These are phyloP conservation scores for Pseudogymnoascus sp. DNA, from an alignment of 2,329 filamentous ascomycete species.

Conservation along the genomic window DNA sequence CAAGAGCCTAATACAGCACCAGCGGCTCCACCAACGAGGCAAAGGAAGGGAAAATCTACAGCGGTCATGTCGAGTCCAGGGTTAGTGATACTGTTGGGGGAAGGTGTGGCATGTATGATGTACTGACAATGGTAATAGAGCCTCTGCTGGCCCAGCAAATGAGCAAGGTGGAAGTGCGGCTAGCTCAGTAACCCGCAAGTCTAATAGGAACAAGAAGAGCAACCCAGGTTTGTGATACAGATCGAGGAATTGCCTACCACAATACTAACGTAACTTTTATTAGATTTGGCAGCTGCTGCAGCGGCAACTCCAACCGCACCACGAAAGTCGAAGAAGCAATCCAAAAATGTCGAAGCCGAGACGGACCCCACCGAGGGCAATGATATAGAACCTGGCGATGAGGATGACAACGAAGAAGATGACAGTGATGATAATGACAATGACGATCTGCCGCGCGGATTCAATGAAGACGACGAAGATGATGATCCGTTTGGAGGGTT, in stretches of 20 bases:
- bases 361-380: constrained; percentile 47
- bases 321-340: constrained; percentile 49
- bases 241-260: background rate
- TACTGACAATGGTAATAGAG: constrained; percentile 36
- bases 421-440: constrained; percentile 48
- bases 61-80: constrained; percentile 66
- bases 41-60: constrained; percentile 52
- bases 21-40: constrained; percentile 36
- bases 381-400: constrained; percentile 37
- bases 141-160: constrained; percentile 55
- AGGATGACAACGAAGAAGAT: constrained; percentile 52
- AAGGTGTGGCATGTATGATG: constrained; percentile 8
- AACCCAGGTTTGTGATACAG: constrained; percentile 37
- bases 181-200: constrained; percentile 62
- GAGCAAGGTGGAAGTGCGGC: constrained; percentile 45
- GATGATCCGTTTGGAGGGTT: constrained; percentile 58
- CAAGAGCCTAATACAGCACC: constrained; percentile 30
- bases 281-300: constrained; percentile 5
- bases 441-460: constrained; percentile 22
- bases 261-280: background rate
- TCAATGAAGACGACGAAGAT: constrained; percentile 45
- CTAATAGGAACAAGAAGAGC: constrained; percentile 61
- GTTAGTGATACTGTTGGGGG: constrained; percentile 38
- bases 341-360: constrained; percentile 61
- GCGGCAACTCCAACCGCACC: constrained; percentile 26